phyloP scores from a whole-genome alignment of 805 yeast species.

The Starmerella sirachaensis region DNA sequence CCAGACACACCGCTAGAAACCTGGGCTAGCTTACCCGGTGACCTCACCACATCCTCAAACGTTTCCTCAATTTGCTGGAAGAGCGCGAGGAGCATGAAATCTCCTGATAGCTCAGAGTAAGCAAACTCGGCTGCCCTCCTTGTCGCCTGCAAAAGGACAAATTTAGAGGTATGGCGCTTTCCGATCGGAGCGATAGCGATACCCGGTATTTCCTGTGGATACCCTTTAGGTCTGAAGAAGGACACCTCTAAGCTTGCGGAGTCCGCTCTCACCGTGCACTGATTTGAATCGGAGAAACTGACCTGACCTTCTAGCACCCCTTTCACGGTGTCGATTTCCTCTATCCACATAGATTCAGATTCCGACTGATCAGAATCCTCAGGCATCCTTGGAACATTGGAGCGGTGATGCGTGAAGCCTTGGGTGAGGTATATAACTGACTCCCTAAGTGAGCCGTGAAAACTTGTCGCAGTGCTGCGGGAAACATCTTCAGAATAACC shows the following conservation, averaged over 20 bases:
- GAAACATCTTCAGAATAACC: constrained; percentile 65
- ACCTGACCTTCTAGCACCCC: constrained; percentile 42
- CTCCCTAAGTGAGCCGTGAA: constrained; percentile 16
- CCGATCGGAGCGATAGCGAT: constrained; percentile 40
- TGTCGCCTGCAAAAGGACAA: constrained; percentile 28
- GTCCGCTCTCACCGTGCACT: constrained; percentile 10
- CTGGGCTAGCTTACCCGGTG: constrained; percentile 61
- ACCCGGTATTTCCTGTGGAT: constrained; percentile 64
- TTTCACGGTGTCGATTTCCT: constrained; percentile 58
- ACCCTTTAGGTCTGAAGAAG: constrained; percentile 38
- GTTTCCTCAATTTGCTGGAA: constrained; percentile 69
- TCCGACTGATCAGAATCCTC: constrained; percentile 3
- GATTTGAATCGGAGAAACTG: neutral
- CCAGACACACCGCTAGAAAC: constrained; percentile 26
- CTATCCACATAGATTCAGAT: constrained; percentile 44
- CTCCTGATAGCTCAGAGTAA: constrained; percentile 41
- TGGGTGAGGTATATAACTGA: constrained; percentile 36
- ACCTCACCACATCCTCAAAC: constrained; percentile 42
- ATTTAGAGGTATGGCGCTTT: constrained; percentile 23
- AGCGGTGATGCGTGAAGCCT: constrained; percentile 20
- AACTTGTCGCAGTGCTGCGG: constrained; percentile 34
- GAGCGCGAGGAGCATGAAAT: constrained; percentile 53
- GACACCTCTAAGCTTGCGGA: constrained; percentile 12
- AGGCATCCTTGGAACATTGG: neutral
- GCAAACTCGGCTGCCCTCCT: constrained; percentile 27